Percentiles rank a stretch among this genome's conserved stretches.
Evolutionary conservation across 163 green algal genomes (phyloP).

Genomic region (Chlamydomonas reinhardtii): DNA sequence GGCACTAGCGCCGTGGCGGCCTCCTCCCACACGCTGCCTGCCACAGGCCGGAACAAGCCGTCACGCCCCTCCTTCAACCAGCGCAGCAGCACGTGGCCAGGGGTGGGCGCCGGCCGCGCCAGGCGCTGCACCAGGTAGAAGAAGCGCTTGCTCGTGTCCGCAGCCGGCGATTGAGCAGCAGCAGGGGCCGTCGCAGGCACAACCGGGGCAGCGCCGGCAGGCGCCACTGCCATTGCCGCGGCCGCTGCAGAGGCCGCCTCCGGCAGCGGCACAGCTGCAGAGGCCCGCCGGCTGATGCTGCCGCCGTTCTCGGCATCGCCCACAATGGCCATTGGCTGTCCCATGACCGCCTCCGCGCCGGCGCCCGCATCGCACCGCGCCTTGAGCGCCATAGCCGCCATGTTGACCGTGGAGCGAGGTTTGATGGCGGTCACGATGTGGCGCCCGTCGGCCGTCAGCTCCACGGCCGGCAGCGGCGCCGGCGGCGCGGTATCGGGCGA

Average conservation of each 20-base stretch:
- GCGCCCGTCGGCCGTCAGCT: conserved; percentile 2
- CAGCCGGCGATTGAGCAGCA: neutral
- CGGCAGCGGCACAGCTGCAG: neutral
- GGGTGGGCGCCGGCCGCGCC: conserved; percentile 19
- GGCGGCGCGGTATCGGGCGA: neutral
- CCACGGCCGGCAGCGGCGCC: neutral
- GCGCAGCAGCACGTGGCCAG: conserved; percentile 53
- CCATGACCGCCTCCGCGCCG: conserved; percentile 5
- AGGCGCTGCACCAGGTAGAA: conserved; percentile 77
- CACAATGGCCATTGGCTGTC: conserved; percentile 56
- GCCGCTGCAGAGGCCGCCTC: neutral
- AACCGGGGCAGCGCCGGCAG: no score
- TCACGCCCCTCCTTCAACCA: conserved; percentile 74
- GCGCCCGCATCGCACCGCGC: neutral
- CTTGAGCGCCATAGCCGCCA: conserved; percentile 39
- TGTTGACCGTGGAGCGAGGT: conserved; percentile 16
- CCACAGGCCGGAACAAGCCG: conserved; percentile 69
- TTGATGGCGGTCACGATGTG: conserved; percentile 27
- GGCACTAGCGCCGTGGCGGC: conserved; percentile 57
- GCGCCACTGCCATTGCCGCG: neutral
- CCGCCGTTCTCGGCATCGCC: conserved; percentile 17
- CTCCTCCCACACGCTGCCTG: conserved; percentile 65
- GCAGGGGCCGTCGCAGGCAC: neutral
- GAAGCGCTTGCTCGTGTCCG: conserved; percentile 30
- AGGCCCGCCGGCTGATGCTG: neutral